Evolutionary conservation across 2,329 filamentous ascomycete genomes (phyloP).

Genomic region (Cercospora zeina): DNA sequence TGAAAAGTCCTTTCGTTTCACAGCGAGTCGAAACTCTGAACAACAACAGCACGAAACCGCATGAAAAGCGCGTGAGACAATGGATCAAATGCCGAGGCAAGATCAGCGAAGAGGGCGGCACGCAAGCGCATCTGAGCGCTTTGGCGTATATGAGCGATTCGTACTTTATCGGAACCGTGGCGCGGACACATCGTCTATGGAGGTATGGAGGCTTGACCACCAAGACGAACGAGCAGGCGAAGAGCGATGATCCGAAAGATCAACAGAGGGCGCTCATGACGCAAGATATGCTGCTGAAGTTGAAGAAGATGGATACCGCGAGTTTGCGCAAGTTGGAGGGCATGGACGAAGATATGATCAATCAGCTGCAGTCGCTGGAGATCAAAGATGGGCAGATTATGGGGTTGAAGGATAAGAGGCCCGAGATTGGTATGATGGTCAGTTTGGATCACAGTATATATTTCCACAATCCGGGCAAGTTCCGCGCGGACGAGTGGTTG

Average conservation of each 20-base stretch:
- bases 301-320: conserved; percentile 49
- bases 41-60: conserved; percentile 54
- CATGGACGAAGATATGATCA: conserved; percentile 55
- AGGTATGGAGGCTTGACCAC: conserved; percentile 56
- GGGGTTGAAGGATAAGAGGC: conserved; percentile 55
- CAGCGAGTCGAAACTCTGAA: conserved; percentile 60
- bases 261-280: conserved; percentile 35
- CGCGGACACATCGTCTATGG: conserved; percentile 77
- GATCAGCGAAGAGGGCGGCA: conserved; percentile 72
- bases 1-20: conserved; percentile 58
- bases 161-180: conserved; percentile 89
- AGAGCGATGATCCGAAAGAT: conserved; percentile 15
- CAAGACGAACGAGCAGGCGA: conserved; percentile 25
- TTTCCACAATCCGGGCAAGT: conserved; percentile 54
- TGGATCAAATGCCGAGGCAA: conserved; percentile 74
- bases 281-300: conserved; percentile 47
- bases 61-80: conserved; percentile 64
- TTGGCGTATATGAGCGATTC: conserved; percentile 86
- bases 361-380: conserved; percentile 48
- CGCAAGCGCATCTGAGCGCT: conserved; percentile 79
- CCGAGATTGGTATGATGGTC: conserved; percentile 79
- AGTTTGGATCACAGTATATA: conserved; percentile 70
- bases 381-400: conserved; percentile 45
- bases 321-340: conserved; percentile 46
- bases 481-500: conserved; percentile 68